A percentile compares a stretch with the other conserved stretches of the same genome.
Conservation (phyloP, 2,329 filamentous ascomycete species). For the Pseudocercospora cruenta region DNA sequence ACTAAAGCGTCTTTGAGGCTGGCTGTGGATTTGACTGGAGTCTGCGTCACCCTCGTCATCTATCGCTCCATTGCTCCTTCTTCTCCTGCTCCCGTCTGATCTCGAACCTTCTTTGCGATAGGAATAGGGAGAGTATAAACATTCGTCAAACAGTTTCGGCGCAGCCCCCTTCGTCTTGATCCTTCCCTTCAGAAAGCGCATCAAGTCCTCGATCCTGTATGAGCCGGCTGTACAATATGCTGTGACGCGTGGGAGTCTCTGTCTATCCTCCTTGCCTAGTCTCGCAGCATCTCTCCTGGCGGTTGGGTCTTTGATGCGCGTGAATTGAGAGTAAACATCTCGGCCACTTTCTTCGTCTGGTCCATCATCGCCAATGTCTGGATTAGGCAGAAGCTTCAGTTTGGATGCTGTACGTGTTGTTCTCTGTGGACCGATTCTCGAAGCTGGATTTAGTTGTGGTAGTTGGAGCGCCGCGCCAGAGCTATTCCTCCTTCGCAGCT, state of each 20-base stretch:
- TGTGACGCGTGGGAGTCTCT: conserved; percentile 84
- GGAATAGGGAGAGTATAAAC: conserved; percentile 92
- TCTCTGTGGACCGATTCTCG: conserved; percentile 89
- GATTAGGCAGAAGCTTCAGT: conserved; percentile 92
- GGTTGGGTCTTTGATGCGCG: conserved; percentile 93
- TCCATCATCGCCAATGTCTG: conserved; percentile 76
- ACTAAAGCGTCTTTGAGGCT: conserved; percentile 66
- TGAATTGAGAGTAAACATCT: conserved; percentile 97
- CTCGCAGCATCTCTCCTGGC: conserved; percentile 89
- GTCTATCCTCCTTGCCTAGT: conserved; percentile 89
- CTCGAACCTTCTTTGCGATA: conserved; percentile 56
- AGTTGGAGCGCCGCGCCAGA: conserved; percentile 63
- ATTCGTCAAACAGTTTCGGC: conserved; percentile 95
- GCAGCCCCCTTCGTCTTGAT: conserved; percentile 75
- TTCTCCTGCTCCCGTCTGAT: conserved; percentile 29
- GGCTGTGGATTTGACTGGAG: conserved; percentile 35
- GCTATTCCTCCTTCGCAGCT: conserved; percentile 83
- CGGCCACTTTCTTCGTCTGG: conserved; percentile 86
- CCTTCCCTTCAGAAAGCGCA: conserved; percentile 87
- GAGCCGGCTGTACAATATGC: conserved; percentile 94
- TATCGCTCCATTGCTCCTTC: conserved; percentile 16
- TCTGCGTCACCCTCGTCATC: conserved; percentile 26
- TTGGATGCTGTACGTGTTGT: conserved; percentile 97
- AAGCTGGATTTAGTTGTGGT: conserved; percentile 44
- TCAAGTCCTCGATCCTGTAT: conserved; percentile 86